phyloP scores from a whole-genome alignment of 495 filamentous ascomycete genomes.

The Aspergillus heteromorphus region DNA sequence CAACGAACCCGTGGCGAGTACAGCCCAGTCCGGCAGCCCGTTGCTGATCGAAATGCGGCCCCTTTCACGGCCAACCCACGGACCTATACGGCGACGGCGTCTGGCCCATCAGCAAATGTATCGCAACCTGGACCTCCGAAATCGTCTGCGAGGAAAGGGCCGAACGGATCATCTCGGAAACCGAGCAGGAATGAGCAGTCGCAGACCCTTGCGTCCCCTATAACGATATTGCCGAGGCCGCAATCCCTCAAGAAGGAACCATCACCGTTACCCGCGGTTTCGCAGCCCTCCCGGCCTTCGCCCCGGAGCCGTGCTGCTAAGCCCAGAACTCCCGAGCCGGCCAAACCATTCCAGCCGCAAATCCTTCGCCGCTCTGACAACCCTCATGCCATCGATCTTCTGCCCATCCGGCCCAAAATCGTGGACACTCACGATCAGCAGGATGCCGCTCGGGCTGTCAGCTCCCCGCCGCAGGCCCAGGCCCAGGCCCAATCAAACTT shows the following conservation, averaged over 20 bases:
- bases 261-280: constrained; percentile 10
- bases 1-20: constrained; percentile 26
- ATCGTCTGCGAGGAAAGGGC: constrained; percentile 13
- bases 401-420: constrained; percentile 16
- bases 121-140: constrained; percentile 41
- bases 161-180: constrained; percentile 21
- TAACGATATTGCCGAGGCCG: constrained; percentile 42
- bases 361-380: constrained; percentile 53
- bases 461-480: not conserved
- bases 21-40: constrained; percentile 12
- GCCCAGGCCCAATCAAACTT: constrained; percentile 15
- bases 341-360: constrained; percentile 54
- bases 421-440: constrained; percentile 11
- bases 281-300: constrained; percentile 13
- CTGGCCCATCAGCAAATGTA: constrained; percentile 41
- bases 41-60: not conserved
- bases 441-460: not conserved
- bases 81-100: constrained; percentile 46
- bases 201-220: constrained; percentile 30
- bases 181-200: constrained; percentile 15
- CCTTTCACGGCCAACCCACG: constrained; percentile 4
- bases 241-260: constrained; percentile 31
- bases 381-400: constrained; percentile 20
- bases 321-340: constrained; percentile 23
- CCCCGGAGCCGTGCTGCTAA: constrained; percentile 14